Percentiles rank a stretch among this genome's conserved stretches.
These are phyloP conservation scores for Casuarina cunninghamiana DNA, from an alignment of 306 rosid species.

Conservation along the genomic window DNA sequence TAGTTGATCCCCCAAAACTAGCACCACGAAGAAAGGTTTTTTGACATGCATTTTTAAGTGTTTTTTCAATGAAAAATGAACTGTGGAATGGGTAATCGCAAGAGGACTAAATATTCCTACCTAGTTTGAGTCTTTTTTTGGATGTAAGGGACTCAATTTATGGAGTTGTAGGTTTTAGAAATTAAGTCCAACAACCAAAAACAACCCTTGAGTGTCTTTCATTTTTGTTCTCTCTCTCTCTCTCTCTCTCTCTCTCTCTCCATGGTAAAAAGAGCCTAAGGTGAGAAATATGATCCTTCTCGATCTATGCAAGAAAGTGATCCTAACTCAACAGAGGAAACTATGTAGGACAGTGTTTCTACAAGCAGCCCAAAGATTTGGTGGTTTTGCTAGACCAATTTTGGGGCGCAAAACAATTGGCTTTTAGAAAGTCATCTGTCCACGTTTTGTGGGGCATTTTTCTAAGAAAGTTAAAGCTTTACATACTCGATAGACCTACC, in stretches of 20 bases:
- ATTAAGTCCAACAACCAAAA: not conserved
- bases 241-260: too few species aligned
- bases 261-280: too few species aligned
- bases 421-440: not conserved
- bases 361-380: not conserved
- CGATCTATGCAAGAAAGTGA: too few species aligned
- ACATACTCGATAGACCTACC: not conserved
- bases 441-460: not conserved
- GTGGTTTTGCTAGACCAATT: not conserved
- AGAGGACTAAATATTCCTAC: not conserved
- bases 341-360: too few species aligned
- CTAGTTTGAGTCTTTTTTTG: not conserved
- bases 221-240: too few species aligned
- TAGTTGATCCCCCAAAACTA: constrained; percentile 90
- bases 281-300: too few species aligned
- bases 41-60: not conserved
- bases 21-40: constrained; percentile 84
- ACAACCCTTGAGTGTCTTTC: too few species aligned
- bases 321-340: too few species aligned
- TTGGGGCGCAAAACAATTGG: not conserved
- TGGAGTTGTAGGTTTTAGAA: not conserved
- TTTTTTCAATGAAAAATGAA: constrained; percentile 2
- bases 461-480: not conserved
- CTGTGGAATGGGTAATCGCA: constrained; percentile 2
- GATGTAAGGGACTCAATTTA: not conserved